These are phyloP conservation scores for Trypanosoma vivax DNA, from an alignment of 208 protist species.

Conservation along the genomic window DNA sequence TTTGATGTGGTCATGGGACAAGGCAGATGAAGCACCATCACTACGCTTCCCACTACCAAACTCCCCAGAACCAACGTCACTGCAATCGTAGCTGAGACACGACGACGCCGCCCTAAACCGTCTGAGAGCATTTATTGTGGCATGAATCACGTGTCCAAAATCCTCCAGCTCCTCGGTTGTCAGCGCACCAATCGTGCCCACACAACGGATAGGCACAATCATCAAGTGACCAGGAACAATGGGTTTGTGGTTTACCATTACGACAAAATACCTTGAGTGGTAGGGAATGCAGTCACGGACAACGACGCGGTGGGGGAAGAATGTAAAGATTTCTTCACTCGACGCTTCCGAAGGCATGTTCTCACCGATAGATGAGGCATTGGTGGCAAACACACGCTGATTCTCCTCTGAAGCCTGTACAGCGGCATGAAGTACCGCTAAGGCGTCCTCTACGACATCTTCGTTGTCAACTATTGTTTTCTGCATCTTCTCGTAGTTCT, in stretches of 20 bases:
- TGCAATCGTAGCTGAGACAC: neutral
- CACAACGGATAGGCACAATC: slow-evolving; percentile 74
- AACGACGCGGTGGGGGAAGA: slow-evolving; percentile 39
- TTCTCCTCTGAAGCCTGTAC: slow-evolving; percentile 24
- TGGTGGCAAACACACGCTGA: slow-evolving; percentile 10
- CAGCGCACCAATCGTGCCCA: slow-evolving; percentile 60
- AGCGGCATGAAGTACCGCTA: slow-evolving; percentile 22
- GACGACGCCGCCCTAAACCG: neutral
- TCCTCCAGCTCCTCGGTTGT: slow-evolving; percentile 62
- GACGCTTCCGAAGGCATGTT: neutral
- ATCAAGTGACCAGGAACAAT: slow-evolving; percentile 75
- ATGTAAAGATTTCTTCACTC: slow-evolving; percentile 28
- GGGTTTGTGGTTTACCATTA: slow-evolving; percentile 79
- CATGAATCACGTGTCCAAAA: slow-evolving; percentile 56
- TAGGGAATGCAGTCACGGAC: slow-evolving; percentile 47
- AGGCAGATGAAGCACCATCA: neutral
- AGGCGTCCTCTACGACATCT: slow-evolving; percentile 21
- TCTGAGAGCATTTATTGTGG: slow-evolving; percentile 58
- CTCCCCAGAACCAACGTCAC: neutral
- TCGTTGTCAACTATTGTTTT: neutral
- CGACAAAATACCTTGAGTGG: slow-evolving; percentile 51
- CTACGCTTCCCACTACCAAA: neutral
- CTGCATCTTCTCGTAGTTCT: neutral
- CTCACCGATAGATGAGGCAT: neutral
- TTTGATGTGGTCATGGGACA: neutral